These are phyloP conservation scores for Penicillium sp. DNA, from an alignment of 2,329 filamentous ascomycete genomes.

Conservation along the genomic window DNA sequence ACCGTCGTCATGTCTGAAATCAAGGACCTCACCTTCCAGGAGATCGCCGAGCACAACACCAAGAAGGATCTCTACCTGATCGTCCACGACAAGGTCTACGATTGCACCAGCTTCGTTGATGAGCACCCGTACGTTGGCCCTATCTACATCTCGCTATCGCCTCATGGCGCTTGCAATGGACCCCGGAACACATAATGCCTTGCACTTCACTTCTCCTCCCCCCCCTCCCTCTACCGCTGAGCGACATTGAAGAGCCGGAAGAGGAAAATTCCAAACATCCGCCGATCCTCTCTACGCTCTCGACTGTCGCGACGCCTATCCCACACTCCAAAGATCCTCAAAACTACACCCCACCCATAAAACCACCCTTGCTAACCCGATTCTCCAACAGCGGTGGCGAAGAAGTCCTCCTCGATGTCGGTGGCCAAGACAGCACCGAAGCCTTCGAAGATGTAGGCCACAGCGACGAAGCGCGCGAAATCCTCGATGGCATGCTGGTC, in stretches of 20 bases:
- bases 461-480: slow-evolving; percentile 96
- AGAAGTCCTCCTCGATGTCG: slow-evolving; percentile 95
- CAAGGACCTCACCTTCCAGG: slow-evolving; percentile 70
- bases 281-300: background rate
- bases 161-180: slow-evolving; percentile 1
- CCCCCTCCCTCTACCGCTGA: background rate
- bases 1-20: slow-evolving; percentile 54
- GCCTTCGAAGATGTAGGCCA: slow-evolving; percentile 99
- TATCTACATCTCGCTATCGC: background rate
- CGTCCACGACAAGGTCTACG: slow-evolving; percentile 96
- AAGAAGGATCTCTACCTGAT: slow-evolving; percentile 93
- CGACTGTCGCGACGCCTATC: background rate
- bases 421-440: slow-evolving; percentile 92
- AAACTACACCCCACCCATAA: background rate
- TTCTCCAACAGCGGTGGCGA: slow-evolving; percentile 78
- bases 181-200: too few relatives aligned
- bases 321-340: background rate
- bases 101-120: slow-evolving; percentile 84
- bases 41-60: slow-evolving; percentile 81
- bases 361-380: slow-evolving; percentile 7
- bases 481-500: slow-evolving; percentile 74
- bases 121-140: slow-evolving; percentile 78
- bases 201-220: background rate
- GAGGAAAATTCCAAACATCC: background rate
- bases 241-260: background rate